These are phyloP conservation scores for Psilocybe subaeruginosa DNA, from an alignment of 768 basidiomycete genomes.

Conservation along the genomic window DNA sequence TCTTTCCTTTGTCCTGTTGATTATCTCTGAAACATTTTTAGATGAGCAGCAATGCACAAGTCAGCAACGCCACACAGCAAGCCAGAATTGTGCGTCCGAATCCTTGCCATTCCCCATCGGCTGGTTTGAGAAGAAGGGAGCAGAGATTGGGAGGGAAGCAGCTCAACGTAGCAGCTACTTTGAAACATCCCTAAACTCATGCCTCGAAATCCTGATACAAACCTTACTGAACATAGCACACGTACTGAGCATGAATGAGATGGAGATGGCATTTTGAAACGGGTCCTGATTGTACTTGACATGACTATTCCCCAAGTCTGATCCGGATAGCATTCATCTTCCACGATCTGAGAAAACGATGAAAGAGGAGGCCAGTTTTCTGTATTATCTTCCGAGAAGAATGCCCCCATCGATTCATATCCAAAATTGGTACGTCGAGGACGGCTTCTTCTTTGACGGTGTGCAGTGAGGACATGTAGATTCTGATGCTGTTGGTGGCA, in stretches of 20 bases:
- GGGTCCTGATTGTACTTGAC: constrained; percentile 59
- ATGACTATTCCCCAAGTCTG: background rate
- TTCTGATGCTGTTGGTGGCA: constrained; percentile 89
- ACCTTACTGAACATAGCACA: constrained; percentile 99
- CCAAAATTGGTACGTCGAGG: constrained; percentile 31
- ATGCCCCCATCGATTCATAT: background rate
- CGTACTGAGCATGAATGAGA: constrained; percentile 89
- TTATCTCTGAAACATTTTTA: too few relatives aligned
- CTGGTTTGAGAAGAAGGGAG: too few relatives aligned
- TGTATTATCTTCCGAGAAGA: constrained; percentile 17
- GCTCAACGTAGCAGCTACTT: constrained; percentile 89
- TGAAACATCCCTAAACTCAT: constrained; percentile 93
- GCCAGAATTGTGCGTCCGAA: too few relatives aligned
- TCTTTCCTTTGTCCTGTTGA: too few relatives aligned
- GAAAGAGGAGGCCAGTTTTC: constrained; percentile 22
- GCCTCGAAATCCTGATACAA: constrained; percentile 98
- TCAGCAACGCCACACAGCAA: too few relatives aligned
- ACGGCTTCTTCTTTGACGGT: constrained; percentile 80
- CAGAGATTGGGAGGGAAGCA: too few relatives aligned
- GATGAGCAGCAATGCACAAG: too few relatives aligned
- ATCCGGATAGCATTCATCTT: background rate
- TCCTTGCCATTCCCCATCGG: too few relatives aligned
- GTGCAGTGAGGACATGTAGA: constrained; percentile 99
- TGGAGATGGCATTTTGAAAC: constrained; percentile 89
- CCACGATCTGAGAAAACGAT: constrained; percentile 10